Conservation (phyloP, 495 filamentous ascomycete genomes). For the Amphirosellinia nigrospora region DNA sequence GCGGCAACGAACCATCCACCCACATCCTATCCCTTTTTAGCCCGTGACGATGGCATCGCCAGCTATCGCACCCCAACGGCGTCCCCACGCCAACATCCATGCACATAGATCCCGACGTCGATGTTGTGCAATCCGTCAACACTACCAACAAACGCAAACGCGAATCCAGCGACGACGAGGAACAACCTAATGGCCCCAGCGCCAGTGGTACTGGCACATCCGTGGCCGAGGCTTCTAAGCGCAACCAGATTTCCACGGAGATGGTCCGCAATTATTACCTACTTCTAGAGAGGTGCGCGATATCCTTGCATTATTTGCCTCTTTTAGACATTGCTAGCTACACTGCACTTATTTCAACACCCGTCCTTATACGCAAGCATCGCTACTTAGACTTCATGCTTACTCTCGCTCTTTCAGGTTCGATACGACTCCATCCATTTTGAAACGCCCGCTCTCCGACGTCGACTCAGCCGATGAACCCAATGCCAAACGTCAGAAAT, state of each 20-base stretch:
- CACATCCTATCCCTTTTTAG: conserved; percentile 20
- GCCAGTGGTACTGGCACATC: conserved; percentile 26
- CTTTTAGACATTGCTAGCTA: conserved; percentile 9
- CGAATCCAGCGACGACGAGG: conserved; percentile 53
- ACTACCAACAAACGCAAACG: conserved; percentile 62
- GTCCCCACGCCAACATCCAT: conserved; percentile 36
- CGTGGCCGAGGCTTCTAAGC: conserved; percentile 15
- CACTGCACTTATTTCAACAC: not conserved
- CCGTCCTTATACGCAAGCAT: not conserved
- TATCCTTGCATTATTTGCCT: conserved; percentile 14
- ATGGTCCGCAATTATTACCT: conserved; percentile 49
- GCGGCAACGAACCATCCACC: conserved; percentile 4
- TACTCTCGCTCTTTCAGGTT: conserved; percentile 39
- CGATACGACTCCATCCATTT: conserved; percentile 50
- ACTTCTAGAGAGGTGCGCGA: conserved; percentile 52
- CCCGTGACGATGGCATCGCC: conserved; percentile 48
- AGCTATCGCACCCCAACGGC: conserved; percentile 51
- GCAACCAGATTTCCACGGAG: conserved; percentile 31
- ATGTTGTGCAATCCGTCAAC: conserved; percentile 48
- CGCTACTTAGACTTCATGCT: conserved; percentile 23
- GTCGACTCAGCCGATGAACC: conserved; percentile 46
- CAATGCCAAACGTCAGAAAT: conserved; percentile 53
- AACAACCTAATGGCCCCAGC: conserved; percentile 30
- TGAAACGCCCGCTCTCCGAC: conserved; percentile 52
- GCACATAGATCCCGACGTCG: conserved; percentile 24